Percentiles rank a stretch among this genome's conserved stretches.
Evolutionary conservation across 2,329 filamentous ascomycete species (phyloP).

Genomic region (Aureobasidium sp.): DNA sequence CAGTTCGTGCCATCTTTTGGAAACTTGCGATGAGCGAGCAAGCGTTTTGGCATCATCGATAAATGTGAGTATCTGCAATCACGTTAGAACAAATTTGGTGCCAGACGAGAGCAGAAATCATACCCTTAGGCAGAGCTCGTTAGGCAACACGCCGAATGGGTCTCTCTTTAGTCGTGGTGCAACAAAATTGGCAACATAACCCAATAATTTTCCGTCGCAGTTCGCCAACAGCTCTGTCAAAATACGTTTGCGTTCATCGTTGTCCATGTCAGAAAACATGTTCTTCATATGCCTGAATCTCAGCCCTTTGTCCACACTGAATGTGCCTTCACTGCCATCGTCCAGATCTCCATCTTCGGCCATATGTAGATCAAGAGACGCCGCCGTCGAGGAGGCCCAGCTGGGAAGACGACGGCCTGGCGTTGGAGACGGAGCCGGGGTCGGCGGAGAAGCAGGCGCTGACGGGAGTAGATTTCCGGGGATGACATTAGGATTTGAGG

Average conservation of each 20-base stretch:
- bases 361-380: slow-evolving; percentile 65
- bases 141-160: slow-evolving; percentile 83
- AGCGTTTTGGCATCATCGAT: slow-evolving; percentile 95
- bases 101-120: neutral
- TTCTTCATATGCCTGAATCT: slow-evolving; percentile 65
- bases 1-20: slow-evolving; percentile 84
- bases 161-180: slow-evolving; percentile 92
- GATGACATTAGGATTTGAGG: slow-evolving; percentile 41
- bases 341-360: slow-evolving; percentile 26
- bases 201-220: slow-evolving; percentile 90
- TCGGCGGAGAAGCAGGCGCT: slow-evolving; percentile 58
- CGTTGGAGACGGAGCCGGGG: slow-evolving; percentile 59
- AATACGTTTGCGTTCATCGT: slow-evolving; percentile 69
- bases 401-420: slow-evolving; percentile 58
- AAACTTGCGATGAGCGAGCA: slow-evolving; percentile 92
- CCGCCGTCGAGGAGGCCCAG: slow-evolving; percentile 70
- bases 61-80: slow-evolving; percentile 74
- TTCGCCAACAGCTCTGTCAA: slow-evolving; percentile 84
- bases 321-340: slow-evolving; percentile 22
- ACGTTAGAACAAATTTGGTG: slow-evolving; percentile 3
- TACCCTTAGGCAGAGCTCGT: slow-evolving; percentile 86
- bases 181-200: slow-evolving; percentile 94
- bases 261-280: slow-evolving; percentile 71
- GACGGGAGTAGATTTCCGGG: slow-evolving; percentile 57
- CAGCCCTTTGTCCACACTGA: slow-evolving; percentile 23